Base-by-base conservation (phyloP, 441 rosid genomes). In the Flueggea neowawraea region DNA sequence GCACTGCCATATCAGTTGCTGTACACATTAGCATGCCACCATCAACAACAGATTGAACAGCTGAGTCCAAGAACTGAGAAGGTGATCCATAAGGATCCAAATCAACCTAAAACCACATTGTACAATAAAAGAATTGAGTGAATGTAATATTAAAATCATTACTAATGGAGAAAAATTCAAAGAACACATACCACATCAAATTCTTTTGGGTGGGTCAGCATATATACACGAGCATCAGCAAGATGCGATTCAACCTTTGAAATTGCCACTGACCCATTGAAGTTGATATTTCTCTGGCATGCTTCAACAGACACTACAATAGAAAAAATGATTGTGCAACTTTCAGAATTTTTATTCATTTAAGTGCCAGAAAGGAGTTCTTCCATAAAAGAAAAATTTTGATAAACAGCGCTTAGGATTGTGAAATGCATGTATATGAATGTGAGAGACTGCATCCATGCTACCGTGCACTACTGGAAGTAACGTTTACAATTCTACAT, bases 81-180 rank as follows among this genome's bases (percentile, higher is more conserved):
- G 99, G 99, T 1, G 99, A 81, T 69, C 99, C 99, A 63, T 95
- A 95, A 63, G 99, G 99, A 80, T 95, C 99, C 55, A 91, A 96
- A 84, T 95, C 99, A 82, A 95, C 98, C 99, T 91, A 80, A 70
- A 69, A 80, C 17, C 67, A 52, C 55, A 59, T 48, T 33, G 45
- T 69, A 45, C 65, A 69, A 68, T 14, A 59, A 57, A 54, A 13
- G 56, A 6, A 28, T 16, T 31, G 22, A 66, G 4, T 47, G 4
- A 47, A 47, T 14, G 12, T 4, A 47, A 4, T 12, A 47, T 47
- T 10, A 47, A 47, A 11, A 10, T 47, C n/a, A 14, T 12, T 4
- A 47, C 3, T 36, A 4, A 47, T 11, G 4, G 9, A 10, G 4
- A 4, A 10, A 47, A 47, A 43, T 43, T 43, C 12, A 11, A 6